Evolutionary conservation across 2,329 filamentous ascomycete genomes (phyloP), one percentile per base, ranked within the genome.

Genomic region (Stagonosporopsis chrysanthemi): DNA sequence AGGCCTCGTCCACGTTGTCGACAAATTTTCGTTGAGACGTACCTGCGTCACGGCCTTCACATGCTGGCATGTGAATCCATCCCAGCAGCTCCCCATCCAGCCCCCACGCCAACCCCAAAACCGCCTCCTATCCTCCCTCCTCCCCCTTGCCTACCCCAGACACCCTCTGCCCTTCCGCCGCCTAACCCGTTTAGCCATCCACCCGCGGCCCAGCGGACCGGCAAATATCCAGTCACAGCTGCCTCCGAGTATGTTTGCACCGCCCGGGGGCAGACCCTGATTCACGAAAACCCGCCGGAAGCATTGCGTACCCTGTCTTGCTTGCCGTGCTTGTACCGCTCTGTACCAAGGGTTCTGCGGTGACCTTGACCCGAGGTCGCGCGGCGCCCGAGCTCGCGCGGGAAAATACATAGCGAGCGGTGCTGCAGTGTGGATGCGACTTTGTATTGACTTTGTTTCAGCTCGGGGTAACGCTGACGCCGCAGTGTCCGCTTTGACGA

Each of bases 41-140:
- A 53, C 56, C 56, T 58, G 55, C 55, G 17, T 58, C 55, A 58
- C 43, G 22, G 36, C 49, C 49, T 58, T 53, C 55, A 58, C 49
- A 52, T 58, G 45, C 28, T 41, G 46, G 50, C 56, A 58, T 54
- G 45, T 50, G 56, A 58, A 58, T 53, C 50, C 45, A 26, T 9
- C 17, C 22, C 36, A 15, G 12, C 31, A 8, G 24, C 19, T 7
- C 26, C 26, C 29, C 15, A 4, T 6, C 14, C 35, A 31, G 19
- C 50, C 33, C 56, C 50, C 50, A 54, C 56, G 40, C 43, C 50
- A 38, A 12, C 15, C 48, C 55, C 28, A 38, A 58, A 45, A 49
- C 26, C n/a, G 49, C 23, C 26, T 41, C 19, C 11, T n/a, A 49
- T 49, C 38, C 48, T 52, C 24, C 43, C 14, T n/a, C 31, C 29